Evolutionary conservation across 495 filamentous ascomycete genomes (phyloP).

Genomic region (Friedmanniomyces simplex): DNA sequence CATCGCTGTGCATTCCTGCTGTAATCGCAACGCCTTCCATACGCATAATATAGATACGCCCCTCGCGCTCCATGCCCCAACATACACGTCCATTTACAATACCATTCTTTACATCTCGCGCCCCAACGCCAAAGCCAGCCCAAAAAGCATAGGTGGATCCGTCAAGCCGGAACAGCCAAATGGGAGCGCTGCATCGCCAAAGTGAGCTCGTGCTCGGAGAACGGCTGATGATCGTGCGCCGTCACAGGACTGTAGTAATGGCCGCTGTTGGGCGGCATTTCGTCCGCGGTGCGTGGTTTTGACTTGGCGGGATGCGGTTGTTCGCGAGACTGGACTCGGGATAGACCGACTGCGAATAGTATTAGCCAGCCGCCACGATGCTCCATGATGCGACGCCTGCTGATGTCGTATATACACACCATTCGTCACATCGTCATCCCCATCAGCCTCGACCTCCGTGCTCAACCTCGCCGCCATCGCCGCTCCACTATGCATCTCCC

Average conservation of each 20-base stretch:
- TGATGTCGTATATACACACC: conserved; percentile 10
- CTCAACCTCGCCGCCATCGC: conserved; percentile 1
- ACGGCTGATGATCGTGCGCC: conserved; percentile 21
- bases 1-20: no score
- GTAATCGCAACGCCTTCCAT: neutral
- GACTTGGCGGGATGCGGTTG: conserved; percentile 1
- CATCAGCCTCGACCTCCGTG: conserved; percentile 15
- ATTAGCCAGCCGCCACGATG: neutral
- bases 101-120: neutral
- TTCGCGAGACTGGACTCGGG: conserved; percentile 13
- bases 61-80: neutral
- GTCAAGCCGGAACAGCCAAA: conserved; percentile 19
- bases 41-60: neutral
- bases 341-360: conserved; percentile 14
- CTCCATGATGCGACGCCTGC: neutral
- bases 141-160: neutral
- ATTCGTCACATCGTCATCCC: conserved; percentile 23
- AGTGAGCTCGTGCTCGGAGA: conserved; percentile 26
- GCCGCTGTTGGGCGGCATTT: neutral
- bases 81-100: neutral
- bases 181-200: conserved; percentile 27
- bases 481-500: neutral
- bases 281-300: conserved; percentile 12
- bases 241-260: neutral
- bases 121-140: neutral